Evolutionary conservation across 345 rosid species (phyloP), one percentile per base, ranked within the genome.

Genomic region (Alliaria petiolata): DNA sequence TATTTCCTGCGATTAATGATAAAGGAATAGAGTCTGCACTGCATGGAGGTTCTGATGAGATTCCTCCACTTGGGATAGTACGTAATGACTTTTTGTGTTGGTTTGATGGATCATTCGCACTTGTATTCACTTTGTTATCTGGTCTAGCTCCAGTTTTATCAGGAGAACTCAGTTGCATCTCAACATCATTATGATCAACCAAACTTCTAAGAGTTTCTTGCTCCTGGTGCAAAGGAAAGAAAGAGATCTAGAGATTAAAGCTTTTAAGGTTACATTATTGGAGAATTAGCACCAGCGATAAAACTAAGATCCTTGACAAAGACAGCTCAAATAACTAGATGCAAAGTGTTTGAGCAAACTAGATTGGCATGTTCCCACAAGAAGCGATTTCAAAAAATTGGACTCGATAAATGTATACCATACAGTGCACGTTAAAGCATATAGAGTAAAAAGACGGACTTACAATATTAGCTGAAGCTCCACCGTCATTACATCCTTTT

Each of bases 71-170:
- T 74, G 76, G 83, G 59, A 83, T 65, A 28, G 76, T 65, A 76
- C 49, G 67, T 50, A 83, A 79, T 58, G 80, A 69, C 47, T 35
- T 75, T 76, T 56, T 80, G 38, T 68, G 66, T 67, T 75, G 82
- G 76, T 75, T 87, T 68, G 73, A 72, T 15, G 83, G 86, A 74
- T 91, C 65, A 63, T 63, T 63, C 6, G 15, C 49, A 63, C 42
- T 75, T 45, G 84, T 67, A 61, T 34, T 17, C 47, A 45, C 63
- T 69, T 47, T 61, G 74, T 72, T 69, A 49, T 69, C 81, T 81
- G 88, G 47, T 80, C 71, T 76, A 85, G 83, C 73, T 88, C 86
- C 81, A 90, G 78, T 59, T 82, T 49, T 38, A 76, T 63, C 62
- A 78, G 66, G 76, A 70, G 80, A 57, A 35, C 26, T 49, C 35